Evolutionary conservation across 345 rosid species (phyloP), one percentile per base, ranked within the genome.

Genomic region (Trapa bicornis): DNA sequence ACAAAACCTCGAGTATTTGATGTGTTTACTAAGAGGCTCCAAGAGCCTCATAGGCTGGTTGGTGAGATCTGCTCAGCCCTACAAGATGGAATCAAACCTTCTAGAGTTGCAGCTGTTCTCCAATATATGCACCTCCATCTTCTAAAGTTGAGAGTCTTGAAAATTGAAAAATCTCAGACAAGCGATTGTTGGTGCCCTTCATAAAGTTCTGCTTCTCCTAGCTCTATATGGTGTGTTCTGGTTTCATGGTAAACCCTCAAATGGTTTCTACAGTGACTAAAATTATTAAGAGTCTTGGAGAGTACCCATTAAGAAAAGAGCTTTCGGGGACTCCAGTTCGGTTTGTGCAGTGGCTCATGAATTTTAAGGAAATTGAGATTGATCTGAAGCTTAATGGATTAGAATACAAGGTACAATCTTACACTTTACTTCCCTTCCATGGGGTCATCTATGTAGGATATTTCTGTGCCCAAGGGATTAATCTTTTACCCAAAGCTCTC

Each of bases 361-460:
- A 82, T 78, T 95, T 95, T 75, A 87, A 87, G 56, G 87, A 78
- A 38, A 47, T 83, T 38, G 81, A 80, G 75, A 69, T 89, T 13
- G 91, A 83, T 53, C 83, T 83, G 85, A 85, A 84, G 78, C 73
- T 82, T 37, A 83, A 83, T 64, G 80, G 86, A 72, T 79, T 81
- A 65, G 76, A 69, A 47, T 74, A 77, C 60, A 72, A 74, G 68
- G 61, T 45, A 33, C 75, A 73, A 64, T 56, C 67, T 37, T 70
- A 66, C 37, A 75, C 72, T 80, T 80, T 95, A 57, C 96, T 95
- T 78, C 99, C 99, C 13, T 95, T 95, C 73, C 84, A 86, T 36
- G 99, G 99, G 36, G 91, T 82, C 6, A 92, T 89, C 70, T 97
- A 95, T 61, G 75, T 91, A 14, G 99, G 96, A 53, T 95, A 86